phyloP scores from a whole-genome alignment of 768 basidiomycete species.

The Chlorophyllum brunneum region DNA sequence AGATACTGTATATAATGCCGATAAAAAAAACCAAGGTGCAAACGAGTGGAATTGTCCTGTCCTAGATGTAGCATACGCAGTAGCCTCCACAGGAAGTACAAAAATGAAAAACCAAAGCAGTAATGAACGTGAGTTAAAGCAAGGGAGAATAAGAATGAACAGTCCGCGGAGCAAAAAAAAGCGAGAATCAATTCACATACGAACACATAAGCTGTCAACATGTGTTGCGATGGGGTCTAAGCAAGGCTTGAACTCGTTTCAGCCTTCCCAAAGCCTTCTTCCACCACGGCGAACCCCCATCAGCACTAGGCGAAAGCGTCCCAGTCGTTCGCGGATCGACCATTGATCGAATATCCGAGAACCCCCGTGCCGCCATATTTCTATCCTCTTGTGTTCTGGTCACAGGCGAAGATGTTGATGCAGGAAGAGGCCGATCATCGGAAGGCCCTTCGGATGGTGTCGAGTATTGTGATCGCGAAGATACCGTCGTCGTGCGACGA shows the following conservation, averaged over 20 bases:
- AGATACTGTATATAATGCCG: not conserved
- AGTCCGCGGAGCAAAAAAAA: not conserved
- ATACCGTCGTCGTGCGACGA: constrained; percentile 5
- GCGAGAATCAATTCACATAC: not conserved
- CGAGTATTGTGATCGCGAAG: constrained; percentile 1
- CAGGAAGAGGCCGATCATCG: constrained; percentile 29
- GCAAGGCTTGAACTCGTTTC: constrained; percentile 9
- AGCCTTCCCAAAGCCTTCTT: constrained; percentile 13
- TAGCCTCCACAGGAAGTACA: not conserved
- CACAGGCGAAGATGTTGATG: constrained; percentile 23
- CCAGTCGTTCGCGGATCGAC: constrained; percentile 14
- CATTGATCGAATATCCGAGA: constrained; percentile 22
- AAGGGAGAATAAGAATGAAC: not conserved
- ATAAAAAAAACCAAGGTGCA: not conserved
- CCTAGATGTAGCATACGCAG: not conserved
- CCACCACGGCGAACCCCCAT: constrained; percentile 14
- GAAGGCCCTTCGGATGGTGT: constrained; percentile 14
- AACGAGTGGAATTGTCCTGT: constrained; percentile 6
- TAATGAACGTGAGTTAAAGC: not conserved
- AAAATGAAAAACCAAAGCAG: not conserved
- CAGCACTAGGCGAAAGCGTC: not conserved
- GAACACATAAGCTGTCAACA: not conserved
- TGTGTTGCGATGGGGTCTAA: constrained; percentile 2
- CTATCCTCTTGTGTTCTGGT: constrained; percentile 6
- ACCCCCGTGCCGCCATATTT: not conserved